phyloP scores from a whole-genome alignment of 1,284 basidiomycete species.

The Cutaneotrichosporon mucoides region DNA sequence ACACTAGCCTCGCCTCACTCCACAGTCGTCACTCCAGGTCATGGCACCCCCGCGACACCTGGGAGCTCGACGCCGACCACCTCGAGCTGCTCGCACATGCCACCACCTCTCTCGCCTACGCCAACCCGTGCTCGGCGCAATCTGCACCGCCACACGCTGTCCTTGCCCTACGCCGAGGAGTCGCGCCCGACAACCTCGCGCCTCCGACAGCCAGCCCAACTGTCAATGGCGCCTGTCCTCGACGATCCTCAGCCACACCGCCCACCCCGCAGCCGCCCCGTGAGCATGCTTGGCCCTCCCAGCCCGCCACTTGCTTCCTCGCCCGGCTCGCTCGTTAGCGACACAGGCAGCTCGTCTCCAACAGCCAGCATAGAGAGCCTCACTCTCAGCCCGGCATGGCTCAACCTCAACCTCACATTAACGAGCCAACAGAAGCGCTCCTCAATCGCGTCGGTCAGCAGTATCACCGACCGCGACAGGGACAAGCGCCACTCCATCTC shows the following conservation, averaged over 20 bases:
- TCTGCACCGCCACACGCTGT: conserved; percentile 4
- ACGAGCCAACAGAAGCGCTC: conserved; percentile 3
- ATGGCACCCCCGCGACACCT: conserved; percentile 7
- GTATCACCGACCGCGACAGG: not conserved
- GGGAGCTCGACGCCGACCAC: conserved; percentile 17
- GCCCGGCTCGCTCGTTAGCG: conserved; percentile 14
- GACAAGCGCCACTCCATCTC: not conserved
- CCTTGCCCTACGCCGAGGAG: conserved; percentile 2
- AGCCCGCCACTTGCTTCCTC: conserved; percentile 4
- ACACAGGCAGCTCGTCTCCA: conserved; percentile 11
- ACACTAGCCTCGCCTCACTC: conserved; percentile 9
- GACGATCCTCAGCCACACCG: not conserved
- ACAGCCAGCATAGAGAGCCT: conserved; percentile 16
- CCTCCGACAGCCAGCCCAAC: conserved; percentile 14
- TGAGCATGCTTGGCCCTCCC: conserved; percentile 8
- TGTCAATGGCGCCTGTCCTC: conserved; percentile 6
- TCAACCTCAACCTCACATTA: not conserved
- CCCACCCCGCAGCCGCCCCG: conserved; percentile 3
- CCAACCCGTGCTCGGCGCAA: conserved; percentile 8
- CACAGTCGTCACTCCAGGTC: conserved; percentile 10
- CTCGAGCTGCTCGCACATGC: not conserved
- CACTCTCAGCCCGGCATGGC: conserved; percentile 3
- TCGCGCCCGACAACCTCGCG: conserved; percentile 11
- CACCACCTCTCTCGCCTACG: conserved; percentile 13
- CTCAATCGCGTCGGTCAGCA: not conserved